Conservation (phyloP, 169 alveolate species). For the Plasmodium ovale region DNA sequence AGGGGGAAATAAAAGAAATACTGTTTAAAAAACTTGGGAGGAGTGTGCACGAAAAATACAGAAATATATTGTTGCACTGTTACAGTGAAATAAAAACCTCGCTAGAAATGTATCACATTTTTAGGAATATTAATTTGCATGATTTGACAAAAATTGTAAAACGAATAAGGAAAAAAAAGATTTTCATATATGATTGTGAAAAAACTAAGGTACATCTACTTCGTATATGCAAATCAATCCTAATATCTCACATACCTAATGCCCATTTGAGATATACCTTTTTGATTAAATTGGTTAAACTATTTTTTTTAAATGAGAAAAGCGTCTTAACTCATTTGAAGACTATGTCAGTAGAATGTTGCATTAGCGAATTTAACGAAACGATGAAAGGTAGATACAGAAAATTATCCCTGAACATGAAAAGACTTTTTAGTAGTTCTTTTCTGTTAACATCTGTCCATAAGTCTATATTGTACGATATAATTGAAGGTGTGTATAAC, state of each 20-base stretch:
- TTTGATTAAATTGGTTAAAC: neutral
- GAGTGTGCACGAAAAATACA: conserved; percentile 34
- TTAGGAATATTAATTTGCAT: conserved; percentile 74
- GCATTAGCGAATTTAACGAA: conserved; percentile 31
- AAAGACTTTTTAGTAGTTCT: conserved; percentile 24
- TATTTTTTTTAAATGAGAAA: conserved; percentile 11
- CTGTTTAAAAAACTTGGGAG: conserved; percentile 18
- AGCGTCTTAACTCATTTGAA: conserved; percentile 4
- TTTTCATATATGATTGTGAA: conserved; percentile 24
- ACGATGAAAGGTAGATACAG: conserved; percentile 7
- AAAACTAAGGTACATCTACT: conserved; percentile 25
- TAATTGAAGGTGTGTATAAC: conserved; percentile 85
- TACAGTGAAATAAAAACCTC: conserved; percentile 25
- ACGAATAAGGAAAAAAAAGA: conserved; percentile 46
- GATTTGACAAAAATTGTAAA: conserved; percentile 63
- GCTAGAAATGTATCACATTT: conserved; percentile 47
- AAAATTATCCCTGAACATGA: conserved; percentile 16
- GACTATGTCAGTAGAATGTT: conserved; percentile 1
- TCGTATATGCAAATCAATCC: conserved; percentile 53
- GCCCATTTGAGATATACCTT: conserved; percentile 3
- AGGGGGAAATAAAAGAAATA: conserved; percentile 59
- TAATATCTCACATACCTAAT: conserved; percentile 65
- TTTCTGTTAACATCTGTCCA: conserved; percentile 82
- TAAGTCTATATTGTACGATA: conserved; percentile 87
- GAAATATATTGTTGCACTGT: conserved; percentile 4